Percentiles rank a stretch among this genome's conserved stretches.
Evolutionary conservation across 2,329 filamentous ascomycete species (phyloP).

Genomic region (Lachnellula arida): DNA sequence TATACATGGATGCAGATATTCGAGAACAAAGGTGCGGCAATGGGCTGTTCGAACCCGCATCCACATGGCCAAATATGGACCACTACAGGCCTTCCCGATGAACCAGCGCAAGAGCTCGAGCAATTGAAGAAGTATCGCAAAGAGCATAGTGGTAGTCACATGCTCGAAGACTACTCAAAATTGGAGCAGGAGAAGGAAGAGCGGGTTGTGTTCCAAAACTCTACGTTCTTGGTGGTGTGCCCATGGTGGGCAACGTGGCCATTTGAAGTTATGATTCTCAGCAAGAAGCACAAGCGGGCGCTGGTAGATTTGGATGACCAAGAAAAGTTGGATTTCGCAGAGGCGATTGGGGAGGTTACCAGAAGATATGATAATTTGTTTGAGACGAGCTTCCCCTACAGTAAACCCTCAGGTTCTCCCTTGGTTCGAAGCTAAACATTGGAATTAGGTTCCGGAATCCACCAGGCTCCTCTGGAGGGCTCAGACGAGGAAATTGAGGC

Average conservation of each 20-base stretch:
- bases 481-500: slow-evolving; percentile 78
- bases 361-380: slow-evolving; percentile 95
- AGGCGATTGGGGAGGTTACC: slow-evolving; percentile 82
- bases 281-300: slow-evolving; percentile 77
- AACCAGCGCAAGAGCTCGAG: slow-evolving; percentile 72
- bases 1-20: slow-evolving; percentile 99
- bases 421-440: slow-evolving; percentile 1
- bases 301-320: slow-evolving; percentile 72
- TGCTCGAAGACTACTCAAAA: slow-evolving; percentile 82
- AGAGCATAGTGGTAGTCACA: slow-evolving; percentile 66
- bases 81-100: slow-evolving; percentile 84
- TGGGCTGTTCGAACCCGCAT: slow-evolving; percentile 98
- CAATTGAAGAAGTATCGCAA: slow-evolving; percentile 74
- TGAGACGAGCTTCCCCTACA: slow-evolving; percentile 94
- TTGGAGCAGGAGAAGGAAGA: slow-evolving; percentile 79
- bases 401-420: slow-evolving; percentile 40
- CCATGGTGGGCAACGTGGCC: slow-evolving; percentile 99
- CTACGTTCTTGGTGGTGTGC: slow-evolving; percentile 77
- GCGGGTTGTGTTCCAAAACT: slow-evolving; percentile 84
- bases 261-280: slow-evolving; percentile 87
- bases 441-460: slow-evolving; percentile 73
- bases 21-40: slow-evolving; percentile 95
- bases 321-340: slow-evolving; percentile 72
- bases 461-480: slow-evolving; percentile 86
- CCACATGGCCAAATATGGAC: slow-evolving; percentile 97